phyloP scores from a whole-genome alignment of 257 asterid genomes.

The Ophiorrhiza pumila region DNA sequence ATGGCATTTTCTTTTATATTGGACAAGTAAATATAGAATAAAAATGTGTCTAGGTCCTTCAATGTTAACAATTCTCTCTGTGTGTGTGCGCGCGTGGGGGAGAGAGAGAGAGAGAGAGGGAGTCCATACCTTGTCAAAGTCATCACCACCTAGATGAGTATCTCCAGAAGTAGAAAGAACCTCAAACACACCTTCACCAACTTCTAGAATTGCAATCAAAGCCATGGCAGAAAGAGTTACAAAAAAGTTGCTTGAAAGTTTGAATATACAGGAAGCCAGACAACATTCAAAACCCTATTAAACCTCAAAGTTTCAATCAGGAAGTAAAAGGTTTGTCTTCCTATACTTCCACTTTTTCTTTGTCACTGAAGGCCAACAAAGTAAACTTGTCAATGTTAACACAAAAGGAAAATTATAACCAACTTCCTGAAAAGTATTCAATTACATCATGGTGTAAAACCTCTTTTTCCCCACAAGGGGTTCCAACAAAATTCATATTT shows the following conservation, averaged over 20 bases:
- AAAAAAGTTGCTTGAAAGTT: neutral
- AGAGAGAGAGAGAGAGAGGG: neutral
- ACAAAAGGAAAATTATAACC: neutral
- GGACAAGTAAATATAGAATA: neutral
- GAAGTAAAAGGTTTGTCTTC: neutral
- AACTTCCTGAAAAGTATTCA: neutral
- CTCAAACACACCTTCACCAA: conserved; percentile 96
- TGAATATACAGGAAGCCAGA: neutral
- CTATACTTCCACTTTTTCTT: neutral
- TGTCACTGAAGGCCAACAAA: neutral
- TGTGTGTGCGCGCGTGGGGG: no score
- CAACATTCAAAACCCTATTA: neutral
- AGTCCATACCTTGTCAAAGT: conserved; percentile 73
- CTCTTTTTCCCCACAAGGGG: neutral
- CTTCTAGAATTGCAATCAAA: conserved; percentile 71
- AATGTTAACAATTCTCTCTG: no score
- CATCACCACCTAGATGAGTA: conserved; percentile 98
- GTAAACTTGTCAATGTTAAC: neutral
- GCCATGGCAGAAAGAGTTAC: conserved; percentile 5
- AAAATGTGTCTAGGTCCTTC: neutral
- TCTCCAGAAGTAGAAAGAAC: conserved; percentile 95
- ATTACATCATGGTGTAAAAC: neutral
- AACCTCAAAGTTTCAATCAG: neutral
- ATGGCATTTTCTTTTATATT: neutral
- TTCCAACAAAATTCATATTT: neutral